Evolutionary conservation across 148 eudicot species (phyloP), one percentile per base, ranked within the genome.

Genomic region (Camellia sinensis): DNA sequence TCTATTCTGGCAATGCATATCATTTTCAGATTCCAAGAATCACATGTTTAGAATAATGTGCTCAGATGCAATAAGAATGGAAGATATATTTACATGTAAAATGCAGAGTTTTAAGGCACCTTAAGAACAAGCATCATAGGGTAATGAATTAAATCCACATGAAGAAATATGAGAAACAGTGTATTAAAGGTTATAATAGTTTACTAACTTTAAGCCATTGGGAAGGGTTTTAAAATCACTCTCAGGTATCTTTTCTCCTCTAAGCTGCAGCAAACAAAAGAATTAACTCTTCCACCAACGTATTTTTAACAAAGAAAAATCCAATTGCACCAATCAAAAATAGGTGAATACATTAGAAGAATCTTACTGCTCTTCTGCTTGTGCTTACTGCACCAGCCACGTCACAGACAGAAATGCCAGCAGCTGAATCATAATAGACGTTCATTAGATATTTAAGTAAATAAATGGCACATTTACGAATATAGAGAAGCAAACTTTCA

Each of bases 321-420:
- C 5, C 4, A 5, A 70, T 21, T 22, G 54, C 18, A 69, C 40
- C 19, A 69, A 70, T 40, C 15, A 56, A 59, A 11, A 57, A 29
- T 13, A 18, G 52, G 60, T 50, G 14, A 83, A 41, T 14, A 74
- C 43, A 69, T 52, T 45, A 29, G 54, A 22, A 53, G 61, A 87
- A 71, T 73, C 88, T 89, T 87, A 95, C 98, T 87, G 98, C 98
- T 88, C 97, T 89, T 92, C 92, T 90, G 78, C 98, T 95, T 75
- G 98, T 95, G 89, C 97, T 95, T 75, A 84, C 97, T 74, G 97
- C 97, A 65, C 68, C 85, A 75, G 97, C 93, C 72, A 75, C 85
- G 79, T 90, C 94, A 80, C 88, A 63, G 72, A 88, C 44, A 80
- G 78, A 88, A 79, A 93, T 70, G 74, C 93, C 93, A 84, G 89